Evolutionary conservation across 2,329 filamentous ascomycete genomes (phyloP).

Genomic region (Ascochyta pisi): DNA sequence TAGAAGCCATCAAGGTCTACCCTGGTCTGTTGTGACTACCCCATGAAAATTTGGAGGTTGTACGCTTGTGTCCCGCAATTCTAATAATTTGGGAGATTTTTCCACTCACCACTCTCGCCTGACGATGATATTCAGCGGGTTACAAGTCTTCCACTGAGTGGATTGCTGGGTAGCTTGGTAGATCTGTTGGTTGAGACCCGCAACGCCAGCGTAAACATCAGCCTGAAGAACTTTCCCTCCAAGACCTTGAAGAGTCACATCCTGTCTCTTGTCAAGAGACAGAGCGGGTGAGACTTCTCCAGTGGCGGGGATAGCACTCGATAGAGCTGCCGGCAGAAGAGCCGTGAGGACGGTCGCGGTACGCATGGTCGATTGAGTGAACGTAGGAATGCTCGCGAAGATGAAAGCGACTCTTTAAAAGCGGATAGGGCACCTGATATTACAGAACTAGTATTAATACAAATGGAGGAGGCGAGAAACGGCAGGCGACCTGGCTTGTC

Average conservation of each 20-base stretch:
- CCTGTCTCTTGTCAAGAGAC: constrained; percentile 29
- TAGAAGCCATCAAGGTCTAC: too few relatives aligned
- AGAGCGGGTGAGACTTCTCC: constrained; percentile 12
- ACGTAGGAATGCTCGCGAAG: background rate
- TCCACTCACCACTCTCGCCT: constrained; percentile 55
- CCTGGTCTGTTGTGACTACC: too few relatives aligned
- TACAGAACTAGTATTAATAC: constrained; percentile 21
- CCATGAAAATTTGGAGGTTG: too few relatives aligned
- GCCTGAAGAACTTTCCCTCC: constrained; percentile 28
- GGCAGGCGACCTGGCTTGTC: constrained; percentile 17
- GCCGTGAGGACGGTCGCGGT: constrained; percentile 24
- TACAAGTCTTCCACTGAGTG: constrained; percentile 43
- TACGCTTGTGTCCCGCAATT: too few relatives aligned
- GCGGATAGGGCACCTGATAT: background rate
- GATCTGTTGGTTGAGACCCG: constrained; percentile 35
- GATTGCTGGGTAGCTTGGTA: constrained; percentile 32
- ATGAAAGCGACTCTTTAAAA: background rate
- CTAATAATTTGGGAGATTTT: too few relatives aligned
- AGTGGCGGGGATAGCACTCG: constrained; percentile 23
- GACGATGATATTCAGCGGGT: constrained; percentile 47
- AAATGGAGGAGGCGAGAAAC: constrained; percentile 9
- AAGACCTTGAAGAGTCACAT: constrained; percentile 11
- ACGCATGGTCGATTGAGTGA: constrained; percentile 21
- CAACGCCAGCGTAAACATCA: constrained; percentile 33
- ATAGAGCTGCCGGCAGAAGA: constrained; percentile 23